Percentiles rank a stretch among this genome's conserved stretches.
Evolutionary conservation across 805 yeast genomes (phyloP).

Genomic region (Ogataea ramenticola): DNA sequence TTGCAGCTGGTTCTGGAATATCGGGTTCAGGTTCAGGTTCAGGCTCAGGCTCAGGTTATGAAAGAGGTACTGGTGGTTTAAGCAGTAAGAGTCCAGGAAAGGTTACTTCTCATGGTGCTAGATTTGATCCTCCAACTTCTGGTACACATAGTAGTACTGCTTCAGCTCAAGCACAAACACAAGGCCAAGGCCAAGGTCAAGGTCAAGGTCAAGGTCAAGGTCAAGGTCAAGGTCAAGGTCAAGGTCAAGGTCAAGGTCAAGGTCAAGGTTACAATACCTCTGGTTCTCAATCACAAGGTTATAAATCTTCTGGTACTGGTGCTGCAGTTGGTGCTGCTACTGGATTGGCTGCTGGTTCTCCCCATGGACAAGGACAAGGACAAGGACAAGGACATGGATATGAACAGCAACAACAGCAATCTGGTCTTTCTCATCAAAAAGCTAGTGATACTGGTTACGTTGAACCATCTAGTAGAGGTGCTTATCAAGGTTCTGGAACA

Average conservation of each 20-base stretch:
- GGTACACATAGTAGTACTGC: neutral
- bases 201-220: neutral
- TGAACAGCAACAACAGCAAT: too few relatives aligned
- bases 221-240: neutral
- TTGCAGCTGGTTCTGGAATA: too few relatives aligned
- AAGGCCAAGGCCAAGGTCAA: neutral
- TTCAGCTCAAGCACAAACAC: too few relatives aligned
- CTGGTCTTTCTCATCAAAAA: too few relatives aligned
- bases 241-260: too few relatives aligned
- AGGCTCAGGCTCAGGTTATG: too few relatives aligned
- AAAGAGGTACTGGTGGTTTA: neutral
- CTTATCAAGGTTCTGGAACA: neutral
- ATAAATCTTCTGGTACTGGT: neutral
- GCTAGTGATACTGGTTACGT: too few relatives aligned
- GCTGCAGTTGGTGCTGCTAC: neutral
- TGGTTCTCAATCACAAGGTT: neutral
- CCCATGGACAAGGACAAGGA: too few relatives aligned
- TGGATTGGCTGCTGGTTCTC: too few relatives aligned
- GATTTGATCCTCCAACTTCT: slow-evolving; percentile 1
- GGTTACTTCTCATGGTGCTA: neutral
- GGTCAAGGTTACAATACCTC: neutral
- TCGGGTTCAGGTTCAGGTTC: too few relatives aligned
- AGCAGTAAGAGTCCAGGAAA: neutral
- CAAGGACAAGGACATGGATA: too few relatives aligned
- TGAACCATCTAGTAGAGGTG: neutral